phyloP scores from a whole-genome alignment of 495 filamentous ascomycete species.

The Monascus purpureus region DNA sequence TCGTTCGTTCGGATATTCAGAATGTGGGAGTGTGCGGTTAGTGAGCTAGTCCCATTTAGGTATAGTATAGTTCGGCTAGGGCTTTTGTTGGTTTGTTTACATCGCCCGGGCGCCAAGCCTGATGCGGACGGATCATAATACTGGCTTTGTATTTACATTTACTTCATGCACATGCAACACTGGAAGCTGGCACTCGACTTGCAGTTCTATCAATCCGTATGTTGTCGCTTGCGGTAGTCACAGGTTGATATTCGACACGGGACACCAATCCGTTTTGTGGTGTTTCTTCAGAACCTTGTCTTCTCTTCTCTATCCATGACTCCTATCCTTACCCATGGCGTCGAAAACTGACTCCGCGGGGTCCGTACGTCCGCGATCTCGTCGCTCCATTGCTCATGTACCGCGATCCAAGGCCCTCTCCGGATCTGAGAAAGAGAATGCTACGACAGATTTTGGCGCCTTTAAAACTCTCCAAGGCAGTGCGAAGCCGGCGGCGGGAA shows the following conservation, averaged over 20 bases:
- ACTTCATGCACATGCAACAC: too few species aligned
- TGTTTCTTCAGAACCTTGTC: conserved; percentile 1
- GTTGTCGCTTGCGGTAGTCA: too few species aligned
- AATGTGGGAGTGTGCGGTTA: conserved; percentile 26
- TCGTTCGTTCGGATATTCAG: neutral
- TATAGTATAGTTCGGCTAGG: conserved; percentile 26
- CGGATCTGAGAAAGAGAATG: conserved; percentile 55
- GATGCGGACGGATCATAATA: too few species aligned
- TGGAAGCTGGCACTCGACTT: too few species aligned
- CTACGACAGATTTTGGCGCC: conserved; percentile 43
- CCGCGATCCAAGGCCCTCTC: conserved; percentile 35
- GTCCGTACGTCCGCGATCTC: conserved; percentile 38
- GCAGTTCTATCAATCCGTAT: too few species aligned
- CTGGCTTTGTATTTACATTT: too few species aligned
- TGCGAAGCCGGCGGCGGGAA: conserved; percentile 22
- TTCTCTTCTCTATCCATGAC: conserved; percentile 4
- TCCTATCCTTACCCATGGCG: conserved; percentile 14
- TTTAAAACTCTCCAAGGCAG: conserved; percentile 13
- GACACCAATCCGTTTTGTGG: neutral
- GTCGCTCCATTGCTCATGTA: conserved; percentile 64
- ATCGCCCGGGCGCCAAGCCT: too few species aligned
- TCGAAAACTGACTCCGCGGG: conserved; percentile 25
- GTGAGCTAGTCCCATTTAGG: conserved; percentile 20
- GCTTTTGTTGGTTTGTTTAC: conserved; percentile 32
- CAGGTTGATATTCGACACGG: too few species aligned